phyloP scores from a whole-genome alignment of 2,329 filamentous ascomycete species.

The Hypoxylon sp. region DNA sequence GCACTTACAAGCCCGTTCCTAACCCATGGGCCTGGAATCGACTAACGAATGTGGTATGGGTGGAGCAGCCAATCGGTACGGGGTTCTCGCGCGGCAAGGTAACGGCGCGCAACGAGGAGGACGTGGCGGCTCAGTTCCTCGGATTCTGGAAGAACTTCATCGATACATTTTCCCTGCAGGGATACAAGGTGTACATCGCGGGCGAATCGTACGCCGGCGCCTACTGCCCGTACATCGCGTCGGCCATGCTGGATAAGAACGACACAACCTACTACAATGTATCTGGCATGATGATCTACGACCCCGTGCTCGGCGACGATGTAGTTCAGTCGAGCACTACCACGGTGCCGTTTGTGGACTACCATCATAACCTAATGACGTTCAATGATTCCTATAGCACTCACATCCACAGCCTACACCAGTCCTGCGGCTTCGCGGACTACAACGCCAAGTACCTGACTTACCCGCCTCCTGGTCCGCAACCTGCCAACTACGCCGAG shows the following conservation, averaged over 20 bases:
- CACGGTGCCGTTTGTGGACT: slow-evolving; percentile 67
- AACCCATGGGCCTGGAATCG: slow-evolving; percentile 82
- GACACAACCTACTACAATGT: slow-evolving; percentile 64
- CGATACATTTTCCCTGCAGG: slow-evolving; percentile 64
- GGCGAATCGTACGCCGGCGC: slow-evolving; percentile 66
- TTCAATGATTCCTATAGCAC: slow-evolving; percentile 67
- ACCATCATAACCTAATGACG: slow-evolving; percentile 66
- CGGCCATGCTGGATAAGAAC: slow-evolving; percentile 62
- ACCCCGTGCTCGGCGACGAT: slow-evolving; percentile 71
- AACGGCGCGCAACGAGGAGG: slow-evolving; percentile 74
- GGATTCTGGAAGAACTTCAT: slow-evolving; percentile 77
- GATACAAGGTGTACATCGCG: slow-evolving; percentile 66
- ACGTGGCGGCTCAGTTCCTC: slow-evolving; percentile 77
- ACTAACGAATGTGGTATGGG: slow-evolving; percentile 81
- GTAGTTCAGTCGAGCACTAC: slow-evolving; percentile 56
- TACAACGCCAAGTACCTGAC: slow-evolving; percentile 68
- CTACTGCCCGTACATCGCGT: slow-evolving; percentile 69
- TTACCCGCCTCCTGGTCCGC: slow-evolving; percentile 71
- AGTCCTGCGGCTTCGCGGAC: slow-evolving; percentile 68
- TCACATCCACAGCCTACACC: slow-evolving; percentile 64
- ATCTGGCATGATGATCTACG: slow-evolving; percentile 71
- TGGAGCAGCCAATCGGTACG: slow-evolving; percentile 76
- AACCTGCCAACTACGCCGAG: slow-evolving; percentile 62
- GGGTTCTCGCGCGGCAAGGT: slow-evolving; percentile 76
- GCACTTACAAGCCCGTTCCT: slow-evolving; percentile 72